Evolutionary conservation across 208 protist species (phyloP).

Genomic region (Leishmania martiniquensis): DNA sequence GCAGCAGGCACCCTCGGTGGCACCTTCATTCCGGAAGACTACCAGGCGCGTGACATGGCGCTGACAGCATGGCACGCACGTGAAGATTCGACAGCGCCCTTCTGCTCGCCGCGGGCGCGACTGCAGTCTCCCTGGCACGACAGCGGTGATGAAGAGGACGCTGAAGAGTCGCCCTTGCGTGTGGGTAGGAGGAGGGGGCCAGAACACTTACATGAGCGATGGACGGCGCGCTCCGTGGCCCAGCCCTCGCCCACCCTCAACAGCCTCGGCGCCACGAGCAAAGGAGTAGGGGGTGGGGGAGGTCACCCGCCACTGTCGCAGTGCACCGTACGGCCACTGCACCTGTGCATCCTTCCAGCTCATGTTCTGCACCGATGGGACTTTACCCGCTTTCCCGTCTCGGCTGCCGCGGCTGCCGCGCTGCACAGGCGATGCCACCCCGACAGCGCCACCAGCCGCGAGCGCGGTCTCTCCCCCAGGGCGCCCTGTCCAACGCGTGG

Average conservation of each 20-base stretch:
- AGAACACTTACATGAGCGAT: slow-evolving; percentile 11
- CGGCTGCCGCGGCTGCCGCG: slow-evolving; percentile 5
- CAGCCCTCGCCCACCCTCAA: neutral
- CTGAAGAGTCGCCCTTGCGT: neutral
- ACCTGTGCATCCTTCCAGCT: slow-evolving; percentile 11
- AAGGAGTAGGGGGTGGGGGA: neutral
- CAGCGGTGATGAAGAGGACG: neutral
- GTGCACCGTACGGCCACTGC: neutral
- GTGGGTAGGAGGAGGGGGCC: neutral
- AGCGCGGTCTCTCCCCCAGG: neutral
- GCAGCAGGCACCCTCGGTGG: neutral
- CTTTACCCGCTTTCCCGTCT: slow-evolving; percentile 26
- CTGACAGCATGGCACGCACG: slow-evolving; percentile 12
- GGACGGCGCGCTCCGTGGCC: slow-evolving; percentile 8
- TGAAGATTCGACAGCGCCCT: neutral
- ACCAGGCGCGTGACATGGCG: neutral
- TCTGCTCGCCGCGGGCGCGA: neutral
- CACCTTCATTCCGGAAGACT: neutral
- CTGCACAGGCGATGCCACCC: slow-evolving; percentile 1
- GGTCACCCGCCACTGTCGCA: neutral
- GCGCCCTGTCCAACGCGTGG: neutral
- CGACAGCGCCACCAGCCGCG: neutral
- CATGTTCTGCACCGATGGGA: slow-evolving; percentile 27
- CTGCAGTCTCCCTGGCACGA: neutral
- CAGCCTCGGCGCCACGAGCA: neutral